Evolutionary conservation across 306 rosid species (phyloP), one percentile per base, ranked within the genome.

Genomic region (Sindora glabra): DNA sequence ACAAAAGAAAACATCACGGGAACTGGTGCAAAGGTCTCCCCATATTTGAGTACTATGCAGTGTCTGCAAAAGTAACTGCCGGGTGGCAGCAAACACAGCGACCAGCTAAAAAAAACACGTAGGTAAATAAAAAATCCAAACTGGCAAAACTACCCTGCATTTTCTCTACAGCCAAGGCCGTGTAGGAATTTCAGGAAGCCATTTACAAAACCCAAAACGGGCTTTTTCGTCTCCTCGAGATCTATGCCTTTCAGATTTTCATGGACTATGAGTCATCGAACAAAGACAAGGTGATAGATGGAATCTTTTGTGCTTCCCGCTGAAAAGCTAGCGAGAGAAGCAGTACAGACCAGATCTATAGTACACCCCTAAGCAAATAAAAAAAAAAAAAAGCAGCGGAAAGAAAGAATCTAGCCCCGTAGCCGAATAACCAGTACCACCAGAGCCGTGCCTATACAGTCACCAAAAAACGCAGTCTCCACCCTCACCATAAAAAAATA

Each of bases 261-360:
- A 67, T 55, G 67, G 79, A 75, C 23, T 55, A 66, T 16, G 55
- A 80, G 73, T 67, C 76, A 49, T n/a, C n/a, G n/a, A n/a, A 60
- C 69, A 53, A 55, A 56, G 44, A 40, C 56, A 74, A 44, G 52
- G 56, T n/a, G 66, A 79, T 26, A 44, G 52, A 62, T 41, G 68
- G 87, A 81, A 74, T 78, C 86, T 78, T 63, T 74, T 59, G 81
- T 58, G 67, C 81, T 77, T 76, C 84, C 77, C 80, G 81, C 89
- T 69, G 45, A 57, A 79, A 77, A 83, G 89, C 48, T n/a, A n/a
- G n/a, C n/a, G n/a, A n/a, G 64, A 69, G 73, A 66, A 56, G 41
- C 48, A 67, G 60, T 38, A 60, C 56, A 61, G 49, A 65, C 77
- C 60, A 68, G 63, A 56, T 68, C 82, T 69, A 73, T 65, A 38